phyloP scores from a whole-genome alignment of 2,329 filamentous ascomycete genomes.

The Elsinoe ampelina region DNA sequence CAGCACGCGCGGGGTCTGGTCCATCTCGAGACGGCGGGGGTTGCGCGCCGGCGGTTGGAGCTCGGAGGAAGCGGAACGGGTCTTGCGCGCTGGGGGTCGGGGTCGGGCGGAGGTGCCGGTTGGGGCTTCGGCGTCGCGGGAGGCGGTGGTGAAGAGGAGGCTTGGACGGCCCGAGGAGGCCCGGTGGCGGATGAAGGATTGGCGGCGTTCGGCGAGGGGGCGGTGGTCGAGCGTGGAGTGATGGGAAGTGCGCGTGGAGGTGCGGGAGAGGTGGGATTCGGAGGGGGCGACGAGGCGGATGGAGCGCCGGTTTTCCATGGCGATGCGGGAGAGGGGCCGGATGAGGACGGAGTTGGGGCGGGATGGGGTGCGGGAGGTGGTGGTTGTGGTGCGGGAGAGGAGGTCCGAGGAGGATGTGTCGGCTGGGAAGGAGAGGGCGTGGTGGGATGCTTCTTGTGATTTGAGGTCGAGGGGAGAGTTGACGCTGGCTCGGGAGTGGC shows the following conservation, averaged over 20 bases:
- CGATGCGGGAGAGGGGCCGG: constrained; percentile 20
- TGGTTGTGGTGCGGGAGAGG: constrained; percentile 27
- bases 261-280: constrained; percentile 18
- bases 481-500: constrained; percentile 20
- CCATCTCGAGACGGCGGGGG: constrained; percentile 21
- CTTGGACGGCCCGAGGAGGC: constrained; percentile 29
- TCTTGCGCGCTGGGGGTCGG: constrained; percentile 1
- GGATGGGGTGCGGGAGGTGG: constrained; percentile 17
- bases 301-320: constrained; percentile 30
- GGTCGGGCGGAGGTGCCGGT: background rate
- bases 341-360: constrained; percentile 21
- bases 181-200: constrained; percentile 35
- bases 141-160: constrained; percentile 31
- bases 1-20: background rate
- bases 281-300: constrained; percentile 32
- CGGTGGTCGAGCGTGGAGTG: constrained; percentile 28
- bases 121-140: background rate
- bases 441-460: constrained; percentile 23
- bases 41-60: constrained; percentile 23
- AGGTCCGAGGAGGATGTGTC: constrained; percentile 33
- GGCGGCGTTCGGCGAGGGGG: constrained; percentile 32
- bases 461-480: constrained; percentile 22
- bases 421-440: constrained; percentile 30
- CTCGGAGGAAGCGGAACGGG: constrained; percentile 24
- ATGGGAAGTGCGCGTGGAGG: background rate